Conservation (phyloP, 345 rosid species). For the Raphanus raphanistrum region DNA sequence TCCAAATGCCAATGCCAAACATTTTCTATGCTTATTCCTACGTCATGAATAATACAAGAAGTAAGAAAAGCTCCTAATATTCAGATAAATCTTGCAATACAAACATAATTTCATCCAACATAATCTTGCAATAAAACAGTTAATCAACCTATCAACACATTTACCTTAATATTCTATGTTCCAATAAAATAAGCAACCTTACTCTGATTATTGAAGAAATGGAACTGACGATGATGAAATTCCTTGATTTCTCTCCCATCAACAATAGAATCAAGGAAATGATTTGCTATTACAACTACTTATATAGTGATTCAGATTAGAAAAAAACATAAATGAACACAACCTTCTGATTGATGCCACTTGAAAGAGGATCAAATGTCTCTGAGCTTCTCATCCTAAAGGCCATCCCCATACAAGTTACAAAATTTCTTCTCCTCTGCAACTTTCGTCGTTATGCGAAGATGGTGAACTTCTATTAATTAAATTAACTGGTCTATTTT, state of each 20-base stretch:
- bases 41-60: not conserved
- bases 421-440: not conserved
- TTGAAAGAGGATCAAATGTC: not conserved
- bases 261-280: not conserved
- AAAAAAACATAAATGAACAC: not conserved
- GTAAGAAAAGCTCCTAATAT: not conserved
- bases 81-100: not conserved
- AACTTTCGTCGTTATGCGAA: too few species aligned
- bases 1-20: too few species aligned
- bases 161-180: not conserved
- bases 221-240: not conserved
- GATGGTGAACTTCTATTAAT: not conserved
- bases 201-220: not conserved
- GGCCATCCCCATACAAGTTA: not conserved
- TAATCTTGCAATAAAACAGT: not conserved
- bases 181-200: not conserved
- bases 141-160: not conserved
- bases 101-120: not conserved
- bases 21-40: not conserved
- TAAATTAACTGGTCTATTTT: too few species aligned
- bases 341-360: not conserved
- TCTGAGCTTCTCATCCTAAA: not conserved
- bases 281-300: too few species aligned
- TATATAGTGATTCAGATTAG: not conserved
- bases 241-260: not conserved